Evolutionary conservation across 352 stramenopile genomes (phyloP), one percentile per base, ranked within the genome.

Genomic region (Phytophthora capsici): DNA sequence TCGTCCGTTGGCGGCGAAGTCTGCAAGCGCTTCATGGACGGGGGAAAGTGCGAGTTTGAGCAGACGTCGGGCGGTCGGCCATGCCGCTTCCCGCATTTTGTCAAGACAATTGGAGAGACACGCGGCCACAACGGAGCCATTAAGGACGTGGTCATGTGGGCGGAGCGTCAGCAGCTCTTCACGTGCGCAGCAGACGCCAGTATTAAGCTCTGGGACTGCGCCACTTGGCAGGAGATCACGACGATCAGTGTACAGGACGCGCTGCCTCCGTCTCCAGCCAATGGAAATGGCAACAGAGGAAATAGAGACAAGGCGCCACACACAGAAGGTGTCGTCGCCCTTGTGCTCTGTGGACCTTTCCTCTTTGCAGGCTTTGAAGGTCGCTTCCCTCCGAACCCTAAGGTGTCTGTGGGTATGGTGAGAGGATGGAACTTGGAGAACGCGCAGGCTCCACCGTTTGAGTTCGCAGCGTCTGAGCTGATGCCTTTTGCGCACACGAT

Each of bases 181-280:
- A 95, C 87, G 53, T 86, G 79, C 56, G 69, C 74, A 10, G 77
- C 65, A 25, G 87, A 95, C 70, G 71, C 76, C 37, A 89, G 75
- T 25, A 82, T 95, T 56, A 93, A 93, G 71, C 80, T 93, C 44
- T 95, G 87, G 87, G 85, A 93, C 68, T 93, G 85, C 57, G 83
- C 69, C 17, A 87, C 83, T 6, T 93, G 85, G 87, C 81, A 88
- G 49, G 87, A 95, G 66, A 46, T 90, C 53, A 90, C 82, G n/a
- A 89, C 82, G 16, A 83, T 95, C n/a, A 73, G 50, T 19, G 85
- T 90, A 25, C 67, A 75, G 20, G 73, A 89, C 8, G 57, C 41
- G 22, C 38, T 57, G 17, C 63, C 25, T 32, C 58, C 58, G 2
- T 20, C 53, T 5, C 14, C 14, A 1, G 48, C n/a, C 2, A 71